Percentiles rank a stretch among this genome's conserved stretches.
These are phyloP conservation scores for Picea glauca DNA, from an alignment of 75 land plant genomes.

Conservation along the genomic window DNA sequence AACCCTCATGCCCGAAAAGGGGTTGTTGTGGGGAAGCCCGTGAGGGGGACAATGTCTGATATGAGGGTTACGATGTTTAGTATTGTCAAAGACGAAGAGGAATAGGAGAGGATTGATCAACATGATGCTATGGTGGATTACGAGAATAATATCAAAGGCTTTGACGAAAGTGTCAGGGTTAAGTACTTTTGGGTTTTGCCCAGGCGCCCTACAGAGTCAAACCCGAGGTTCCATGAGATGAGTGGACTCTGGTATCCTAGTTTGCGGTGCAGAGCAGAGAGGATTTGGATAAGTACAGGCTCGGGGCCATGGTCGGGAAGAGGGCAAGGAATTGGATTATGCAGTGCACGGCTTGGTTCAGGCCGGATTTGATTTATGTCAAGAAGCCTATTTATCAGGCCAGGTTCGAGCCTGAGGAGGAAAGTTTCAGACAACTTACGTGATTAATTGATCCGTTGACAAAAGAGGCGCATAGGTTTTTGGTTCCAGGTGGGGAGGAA, in stretches of 20 bases:
- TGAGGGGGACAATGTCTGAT: slow-evolving; percentile 50
- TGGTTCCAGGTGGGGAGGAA: slow-evolving; percentile 11
- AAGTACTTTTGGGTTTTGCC: slow-evolving; percentile 74
- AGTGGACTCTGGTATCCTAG: slow-evolving; percentile 86
- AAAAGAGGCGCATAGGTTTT: slow-evolving; percentile 35
- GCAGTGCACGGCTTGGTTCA: slow-evolving; percentile 81
- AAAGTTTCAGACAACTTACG: slow-evolving; percentile 41
- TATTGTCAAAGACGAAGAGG: slow-evolving; percentile 58
- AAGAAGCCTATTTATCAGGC: slow-evolving; percentile 70
- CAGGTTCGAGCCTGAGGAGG: slow-evolving; percentile 86
- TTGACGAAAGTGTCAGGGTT: slow-evolving; percentile 48
- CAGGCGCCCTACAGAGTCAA: slow-evolving; percentile 48
- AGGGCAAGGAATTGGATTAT: slow-evolving; percentile 40
- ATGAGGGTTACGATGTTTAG: slow-evolving; percentile 55
- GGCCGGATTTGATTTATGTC: slow-evolving; percentile 87
- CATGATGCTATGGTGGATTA: slow-evolving; percentile 47
- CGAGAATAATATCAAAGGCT: slow-evolving; percentile 24
- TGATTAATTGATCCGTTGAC: slow-evolving; percentile 60
- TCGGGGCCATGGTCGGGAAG: slow-evolving; percentile 54
- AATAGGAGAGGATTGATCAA: slow-evolving; percentile 66
- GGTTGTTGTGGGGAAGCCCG: slow-evolving; percentile 11
- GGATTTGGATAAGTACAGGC: slow-evolving; percentile 67
- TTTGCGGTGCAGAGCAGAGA: slow-evolving; percentile 53
- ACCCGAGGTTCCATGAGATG: slow-evolving; percentile 66
- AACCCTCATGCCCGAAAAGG: too few species aligned